phyloP scores from a whole-genome alignment of 768 basidiomycete species.

The Auricularia auricula-judae region DNA sequence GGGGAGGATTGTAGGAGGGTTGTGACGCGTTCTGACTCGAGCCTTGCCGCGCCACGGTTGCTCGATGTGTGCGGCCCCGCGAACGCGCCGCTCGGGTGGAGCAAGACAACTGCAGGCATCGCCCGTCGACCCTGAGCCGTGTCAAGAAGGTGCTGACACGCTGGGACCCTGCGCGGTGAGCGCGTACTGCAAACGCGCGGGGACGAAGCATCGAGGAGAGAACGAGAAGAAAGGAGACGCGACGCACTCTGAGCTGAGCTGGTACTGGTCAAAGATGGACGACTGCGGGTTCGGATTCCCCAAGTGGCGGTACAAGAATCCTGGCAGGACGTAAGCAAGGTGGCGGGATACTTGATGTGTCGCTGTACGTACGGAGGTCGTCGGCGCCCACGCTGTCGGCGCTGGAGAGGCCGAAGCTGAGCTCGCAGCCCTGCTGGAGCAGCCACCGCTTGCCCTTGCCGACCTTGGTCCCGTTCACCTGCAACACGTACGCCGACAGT shows the following conservation, averaged over 20 bases:
- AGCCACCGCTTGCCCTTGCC: neutral
- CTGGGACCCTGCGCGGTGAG: no score
- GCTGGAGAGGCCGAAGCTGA: neutral
- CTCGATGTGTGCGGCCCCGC: no score
- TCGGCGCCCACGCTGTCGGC: neutral
- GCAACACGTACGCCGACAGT: no score
- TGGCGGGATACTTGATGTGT: neutral
- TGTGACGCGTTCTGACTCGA: no score
- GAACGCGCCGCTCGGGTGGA: no score
- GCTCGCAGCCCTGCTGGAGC: neutral
- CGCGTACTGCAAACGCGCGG: no score
- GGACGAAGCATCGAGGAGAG: neutral
- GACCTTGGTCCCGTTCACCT: neutral
- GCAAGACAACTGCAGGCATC: no score
- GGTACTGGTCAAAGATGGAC: constrained; percentile 27
- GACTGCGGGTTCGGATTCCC: constrained; percentile 7
- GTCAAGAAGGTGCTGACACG: no score
- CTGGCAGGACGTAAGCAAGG: neutral
- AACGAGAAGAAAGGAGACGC: neutral
- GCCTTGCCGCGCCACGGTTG: no score
- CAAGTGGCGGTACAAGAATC: neutral
- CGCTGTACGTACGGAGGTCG: neutral
- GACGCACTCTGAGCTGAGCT: constrained; percentile 20
- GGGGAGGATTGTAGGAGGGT: no score
- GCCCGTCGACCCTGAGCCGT: no score